phyloP scores from a whole-genome alignment of 2,329 filamentous ascomycete genomes.

The Colletotrichum paranaense region DNA sequence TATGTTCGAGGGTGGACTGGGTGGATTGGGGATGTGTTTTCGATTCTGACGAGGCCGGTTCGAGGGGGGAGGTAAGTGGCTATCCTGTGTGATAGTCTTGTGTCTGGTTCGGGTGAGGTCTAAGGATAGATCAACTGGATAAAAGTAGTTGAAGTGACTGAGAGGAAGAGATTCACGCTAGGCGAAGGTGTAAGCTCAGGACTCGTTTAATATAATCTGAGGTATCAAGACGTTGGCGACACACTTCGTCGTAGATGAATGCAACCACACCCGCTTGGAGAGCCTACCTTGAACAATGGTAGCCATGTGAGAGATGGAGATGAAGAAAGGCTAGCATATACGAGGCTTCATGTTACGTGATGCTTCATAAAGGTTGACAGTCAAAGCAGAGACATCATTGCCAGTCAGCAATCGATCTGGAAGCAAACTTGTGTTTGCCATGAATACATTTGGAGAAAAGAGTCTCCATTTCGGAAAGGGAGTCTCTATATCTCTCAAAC shows the following conservation, averaged over 20 bases:
- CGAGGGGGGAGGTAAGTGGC: not conserved
- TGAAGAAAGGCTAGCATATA: not conserved
- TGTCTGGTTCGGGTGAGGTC: too few species aligned
- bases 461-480: too few species aligned
- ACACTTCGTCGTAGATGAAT: not conserved
- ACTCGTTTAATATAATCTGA: not conserved
- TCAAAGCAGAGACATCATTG: too few species aligned
- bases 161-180: not conserved
- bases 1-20: conserved; percentile 65
- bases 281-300: not conserved
- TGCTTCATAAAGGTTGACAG: too few species aligned
- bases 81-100: not conserved
- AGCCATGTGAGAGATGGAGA: not conserved
- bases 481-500: not conserved
- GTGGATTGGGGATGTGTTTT: conserved; percentile 46
- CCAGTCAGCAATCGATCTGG: rapidly evolving
- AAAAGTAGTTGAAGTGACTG: not conserved
- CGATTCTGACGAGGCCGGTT: not conserved
- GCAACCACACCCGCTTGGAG: not conserved
- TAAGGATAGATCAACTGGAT: too few species aligned
- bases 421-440: not conserved
- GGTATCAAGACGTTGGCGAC: not conserved
- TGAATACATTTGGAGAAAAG: not conserved
- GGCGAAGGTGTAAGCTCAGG: not conserved
- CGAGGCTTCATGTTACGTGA: too few species aligned